phyloP scores from a whole-genome alignment of 352 stramenopile species.

The Pythium aphanidermatum region DNA sequence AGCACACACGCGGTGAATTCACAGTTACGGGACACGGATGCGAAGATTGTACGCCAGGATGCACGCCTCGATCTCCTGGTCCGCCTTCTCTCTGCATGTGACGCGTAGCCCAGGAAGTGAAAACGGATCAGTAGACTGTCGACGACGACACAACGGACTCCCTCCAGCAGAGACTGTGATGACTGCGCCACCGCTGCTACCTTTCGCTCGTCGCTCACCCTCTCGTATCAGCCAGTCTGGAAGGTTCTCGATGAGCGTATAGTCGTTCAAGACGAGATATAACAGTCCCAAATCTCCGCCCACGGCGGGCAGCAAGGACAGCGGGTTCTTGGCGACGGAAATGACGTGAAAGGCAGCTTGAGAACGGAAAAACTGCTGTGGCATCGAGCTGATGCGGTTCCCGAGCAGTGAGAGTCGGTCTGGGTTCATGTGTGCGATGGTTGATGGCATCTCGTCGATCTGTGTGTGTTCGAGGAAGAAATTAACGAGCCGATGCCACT shows the following conservation, averaged over 20 bases:
- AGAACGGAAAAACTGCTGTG: constrained; percentile 1
- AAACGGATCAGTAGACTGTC: background rate
- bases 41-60: no score
- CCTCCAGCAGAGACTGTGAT: constrained; percentile 17
- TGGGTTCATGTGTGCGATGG: constrained; percentile 4
- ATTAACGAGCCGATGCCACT: constrained; percentile 12
- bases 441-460: background rate
- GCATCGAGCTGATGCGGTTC: constrained; percentile 9
- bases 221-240: constrained; percentile 11
- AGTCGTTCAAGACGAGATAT: constrained; percentile 13
- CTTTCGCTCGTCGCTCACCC: background rate
- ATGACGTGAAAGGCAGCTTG: constrained; percentile 3
- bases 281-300: constrained; percentile 2
- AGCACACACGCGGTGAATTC: no score
- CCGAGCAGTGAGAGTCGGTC: constrained; percentile 7
- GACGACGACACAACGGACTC: constrained; percentile 6
- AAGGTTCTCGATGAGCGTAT: constrained; percentile 8
- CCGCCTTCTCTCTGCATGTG: constrained; percentile 9
- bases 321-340: constrained; percentile 9
- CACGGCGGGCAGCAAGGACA: background rate
- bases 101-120: background rate
- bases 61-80: constrained; percentile 13
- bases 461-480: constrained; percentile 6
- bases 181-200: background rate
- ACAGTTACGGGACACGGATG: no score